Evolutionary conservation across 1,139 yeast genomes (phyloP), one percentile per base, ranked within the genome.

Genomic region (Blastobotrys proliferans): DNA sequence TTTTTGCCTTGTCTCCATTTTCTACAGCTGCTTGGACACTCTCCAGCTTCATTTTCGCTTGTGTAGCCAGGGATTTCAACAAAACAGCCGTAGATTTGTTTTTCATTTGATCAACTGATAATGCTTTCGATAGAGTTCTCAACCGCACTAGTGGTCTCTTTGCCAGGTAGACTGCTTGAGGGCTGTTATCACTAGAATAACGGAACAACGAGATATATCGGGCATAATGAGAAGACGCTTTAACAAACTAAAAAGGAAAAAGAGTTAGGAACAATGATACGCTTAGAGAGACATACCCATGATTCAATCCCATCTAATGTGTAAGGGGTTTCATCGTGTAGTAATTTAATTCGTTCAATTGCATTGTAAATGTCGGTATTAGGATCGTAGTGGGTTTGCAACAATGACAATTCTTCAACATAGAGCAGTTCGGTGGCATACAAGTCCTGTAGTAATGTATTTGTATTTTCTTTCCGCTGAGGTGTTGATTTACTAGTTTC

Each of bases 121-220:
- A n/a, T 53, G 39, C 41, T 18, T 62, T 64, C 19, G 60, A 53
- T 21, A 70, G 46, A 31, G 64, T 61, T 10, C 64, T 53, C 13
- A 72, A 52, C 43, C 73, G 62, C 11, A 66, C 57, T 27, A 73
- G 48, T 3, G 77, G 77, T 14, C 67, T 60, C 45, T 70, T 64
- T 41, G 64, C 62, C 20, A 70, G 51, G 28, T 58, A 58, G 13
- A 63, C 52, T 44, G 66, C 67, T 3, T 64, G 56, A 5, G 64
- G 62, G 1, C 68, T 44, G 30, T 68, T 70, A 25, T 61, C 62
- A 1, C 58, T 47, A 34, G 60, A 60, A 29, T 62, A 52, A 21
- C 46, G 51, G 53, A 68, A 72, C 14, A 51, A 45, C 10, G 52
- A 44, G 30, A 67, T 51, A 47, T 71, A 73, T 17, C 51, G 46